phyloP scores from a whole-genome alignment of 257 asterid genomes.

The Striga asiatica region DNA sequence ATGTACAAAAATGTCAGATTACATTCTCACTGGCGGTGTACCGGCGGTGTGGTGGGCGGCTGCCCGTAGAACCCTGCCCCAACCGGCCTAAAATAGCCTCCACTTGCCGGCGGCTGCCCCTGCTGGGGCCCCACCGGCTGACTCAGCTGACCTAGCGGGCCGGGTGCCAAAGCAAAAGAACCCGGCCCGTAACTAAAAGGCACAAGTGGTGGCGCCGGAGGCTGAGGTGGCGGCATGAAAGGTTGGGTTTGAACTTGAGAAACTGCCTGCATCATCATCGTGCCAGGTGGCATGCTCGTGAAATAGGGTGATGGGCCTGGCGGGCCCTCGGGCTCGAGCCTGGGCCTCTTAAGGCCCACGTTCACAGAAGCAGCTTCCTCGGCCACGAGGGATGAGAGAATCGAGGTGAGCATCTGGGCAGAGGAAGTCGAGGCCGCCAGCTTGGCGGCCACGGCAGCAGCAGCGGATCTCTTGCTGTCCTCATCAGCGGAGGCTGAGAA shows the following conservation, averaged over 20 bases:
- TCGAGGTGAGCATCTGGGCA: conserved; percentile 85
- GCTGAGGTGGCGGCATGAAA: conserved; percentile 33
- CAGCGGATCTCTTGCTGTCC: conserved; percentile 73
- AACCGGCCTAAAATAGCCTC: conserved; percentile 61
- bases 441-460: conserved; percentile 93
- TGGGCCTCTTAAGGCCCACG: conserved; percentile 62
- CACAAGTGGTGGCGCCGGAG: conserved; percentile 29
- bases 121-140: no score
- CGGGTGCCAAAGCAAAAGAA: no score
- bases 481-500: conserved; percentile 42
- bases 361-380: conserved; percentile 83
- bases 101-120: conserved; percentile 25
- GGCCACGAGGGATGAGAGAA: conserved; percentile 81
- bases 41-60: conserved; percentile 70
- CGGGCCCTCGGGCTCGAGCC: conserved; percentile 30
- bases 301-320: background rate
- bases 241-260: conserved; percentile 36
- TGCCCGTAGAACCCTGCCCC: conserved; percentile 85
- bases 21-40: conserved; percentile 66
- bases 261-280: conserved; percentile 21
- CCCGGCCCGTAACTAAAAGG: no score
- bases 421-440: conserved; percentile 82
- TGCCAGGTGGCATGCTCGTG: conserved; percentile 31
- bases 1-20: conserved; percentile 34
- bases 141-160: no score